A percentile compares a stretch with the other conserved stretches of the same genome.
These are phyloP conservation scores for Asterochloris erici DNA, from an alignment of 139 green algal genomes.

Conservation along the genomic window DNA sequence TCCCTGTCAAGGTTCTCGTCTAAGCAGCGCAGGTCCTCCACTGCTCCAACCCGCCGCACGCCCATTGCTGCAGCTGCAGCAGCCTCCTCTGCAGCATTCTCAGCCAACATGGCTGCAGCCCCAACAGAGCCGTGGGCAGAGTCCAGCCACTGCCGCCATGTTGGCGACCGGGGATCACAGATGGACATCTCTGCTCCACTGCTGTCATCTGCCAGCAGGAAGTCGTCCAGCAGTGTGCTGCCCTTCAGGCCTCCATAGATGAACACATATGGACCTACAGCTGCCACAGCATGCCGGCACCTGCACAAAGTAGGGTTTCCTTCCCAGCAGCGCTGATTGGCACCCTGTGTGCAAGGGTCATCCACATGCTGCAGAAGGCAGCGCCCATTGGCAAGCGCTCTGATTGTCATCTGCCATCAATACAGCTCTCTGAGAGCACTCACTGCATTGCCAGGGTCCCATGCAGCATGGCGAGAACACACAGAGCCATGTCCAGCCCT, in stretches of 20 bases:
- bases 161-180: slow-evolving; percentile 70
- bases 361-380: no score
- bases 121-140: slow-evolving; percentile 48
- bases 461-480: no score
- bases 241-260: slow-evolving; percentile 90
- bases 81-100: slow-evolving; percentile 77
- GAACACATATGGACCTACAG: slow-evolving; percentile 90
- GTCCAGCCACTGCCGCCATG: slow-evolving; percentile 80
- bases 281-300: slow-evolving; percentile 82
- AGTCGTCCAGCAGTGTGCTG: slow-evolving; percentile 82
- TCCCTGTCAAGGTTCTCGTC: slow-evolving; percentile 45
- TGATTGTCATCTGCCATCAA: no score
- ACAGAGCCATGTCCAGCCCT: no score
- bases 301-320: not conserved
- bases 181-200: slow-evolving; percentile 73
- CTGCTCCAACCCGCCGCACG: slow-evolving; percentile 47
- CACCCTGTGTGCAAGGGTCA: no score
- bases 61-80: slow-evolving; percentile 73
- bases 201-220: slow-evolving; percentile 71
- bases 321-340: no score
- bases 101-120: slow-evolving; percentile 66
- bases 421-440: no score
- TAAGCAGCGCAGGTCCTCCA: slow-evolving; percentile 61
- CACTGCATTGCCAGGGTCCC: no score
- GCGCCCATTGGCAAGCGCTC: no score